These are phyloP conservation scores for Vitis hybrid DNA, from an alignment of 177 flowering plant species.

Conservation along the genomic window DNA sequence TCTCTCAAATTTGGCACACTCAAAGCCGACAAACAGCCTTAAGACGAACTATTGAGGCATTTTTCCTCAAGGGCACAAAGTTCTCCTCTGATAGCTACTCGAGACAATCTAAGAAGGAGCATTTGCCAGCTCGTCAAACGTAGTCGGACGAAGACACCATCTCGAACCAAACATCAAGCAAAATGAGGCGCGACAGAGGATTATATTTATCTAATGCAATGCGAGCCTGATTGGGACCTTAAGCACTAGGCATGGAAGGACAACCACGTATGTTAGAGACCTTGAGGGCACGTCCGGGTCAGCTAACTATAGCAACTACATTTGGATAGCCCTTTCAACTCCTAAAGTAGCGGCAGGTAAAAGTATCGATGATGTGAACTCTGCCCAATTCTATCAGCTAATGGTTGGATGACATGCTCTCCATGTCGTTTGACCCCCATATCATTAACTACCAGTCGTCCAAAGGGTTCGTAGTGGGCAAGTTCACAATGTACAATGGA, in stretches of 20 bases:
- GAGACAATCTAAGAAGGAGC: fast-evolving
- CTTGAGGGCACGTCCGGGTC: too few species aligned
- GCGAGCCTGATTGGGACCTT: fast-evolving
- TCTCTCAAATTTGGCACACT: fast-evolving
- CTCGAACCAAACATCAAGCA: fast-evolving
- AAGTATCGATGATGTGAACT: fast-evolving
- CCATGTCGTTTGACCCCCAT: too few species aligned
- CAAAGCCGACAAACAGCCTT: fast-evolving
- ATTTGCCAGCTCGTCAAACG: fast-evolving
- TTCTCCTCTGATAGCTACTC: too few species aligned
- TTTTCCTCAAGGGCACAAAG: fast-evolving
- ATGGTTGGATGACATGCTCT: too few species aligned
- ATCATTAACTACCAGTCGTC: too few species aligned
- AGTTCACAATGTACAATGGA: too few species aligned
- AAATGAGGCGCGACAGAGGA: fast-evolving
- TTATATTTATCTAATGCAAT: fast-evolving
- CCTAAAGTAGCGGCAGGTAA: fast-evolving
- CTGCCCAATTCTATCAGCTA: fast-evolving
- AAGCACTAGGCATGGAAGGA: fast-evolving
- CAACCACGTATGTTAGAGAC: too few species aligned
- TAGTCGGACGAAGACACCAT: fast-evolving
- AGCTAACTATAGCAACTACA: too few species aligned
- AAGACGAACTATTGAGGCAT: too few species aligned
- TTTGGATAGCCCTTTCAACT: too few species aligned
- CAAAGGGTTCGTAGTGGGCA: too few species aligned